A percentile compares a stretch with the other conserved stretches of the same genome.
Conservation (phyloP, 768 basidiomycete genomes). For the Amanita thiersii region DNA sequence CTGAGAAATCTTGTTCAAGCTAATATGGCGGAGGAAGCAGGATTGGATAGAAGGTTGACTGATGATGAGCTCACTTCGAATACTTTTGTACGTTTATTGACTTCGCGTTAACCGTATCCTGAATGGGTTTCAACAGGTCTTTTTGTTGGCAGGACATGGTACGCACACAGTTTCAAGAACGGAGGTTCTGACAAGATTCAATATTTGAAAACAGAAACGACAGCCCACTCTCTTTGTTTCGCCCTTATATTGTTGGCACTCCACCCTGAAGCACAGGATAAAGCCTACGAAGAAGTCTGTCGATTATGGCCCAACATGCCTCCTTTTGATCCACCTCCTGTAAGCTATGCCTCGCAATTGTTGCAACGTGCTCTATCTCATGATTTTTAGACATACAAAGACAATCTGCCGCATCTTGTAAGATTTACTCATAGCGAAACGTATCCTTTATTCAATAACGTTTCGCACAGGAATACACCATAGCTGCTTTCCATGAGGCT, state of each 20-base stretch:
- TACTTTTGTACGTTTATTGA: conserved; percentile 30
- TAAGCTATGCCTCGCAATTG: conserved; percentile 14
- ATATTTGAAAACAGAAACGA: conserved; percentile 28
- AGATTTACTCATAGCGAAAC: conserved; percentile 5
- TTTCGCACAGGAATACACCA: conserved; percentile 28
- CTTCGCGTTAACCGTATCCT: background rate
- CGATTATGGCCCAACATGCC: conserved; percentile 31
- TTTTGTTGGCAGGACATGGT: conserved; percentile 45
- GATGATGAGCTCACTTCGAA: conserved; percentile 41
- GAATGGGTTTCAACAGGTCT: conserved; percentile 31
- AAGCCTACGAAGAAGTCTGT: conserved; percentile 31
- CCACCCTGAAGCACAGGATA: conserved; percentile 40
- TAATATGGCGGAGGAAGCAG: conserved; percentile 29
- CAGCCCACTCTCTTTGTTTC: conserved; percentile 36
- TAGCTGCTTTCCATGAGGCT: conserved; percentile 36
- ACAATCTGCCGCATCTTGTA: conserved; percentile 29
- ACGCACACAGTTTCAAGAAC: background rate
- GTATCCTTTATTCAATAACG: background rate
- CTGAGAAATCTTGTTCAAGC: conserved; percentile 38
- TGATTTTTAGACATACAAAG: conserved; percentile 29
- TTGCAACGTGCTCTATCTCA: background rate
- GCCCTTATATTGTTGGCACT: conserved; percentile 37
- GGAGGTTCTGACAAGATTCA: background rate
- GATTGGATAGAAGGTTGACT: conserved; percentile 22
- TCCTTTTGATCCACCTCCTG: conserved; percentile 19